Evolutionary conservation across 2,329 filamentous ascomycete species (phyloP).

Genomic region (Fusarium poae): DNA sequence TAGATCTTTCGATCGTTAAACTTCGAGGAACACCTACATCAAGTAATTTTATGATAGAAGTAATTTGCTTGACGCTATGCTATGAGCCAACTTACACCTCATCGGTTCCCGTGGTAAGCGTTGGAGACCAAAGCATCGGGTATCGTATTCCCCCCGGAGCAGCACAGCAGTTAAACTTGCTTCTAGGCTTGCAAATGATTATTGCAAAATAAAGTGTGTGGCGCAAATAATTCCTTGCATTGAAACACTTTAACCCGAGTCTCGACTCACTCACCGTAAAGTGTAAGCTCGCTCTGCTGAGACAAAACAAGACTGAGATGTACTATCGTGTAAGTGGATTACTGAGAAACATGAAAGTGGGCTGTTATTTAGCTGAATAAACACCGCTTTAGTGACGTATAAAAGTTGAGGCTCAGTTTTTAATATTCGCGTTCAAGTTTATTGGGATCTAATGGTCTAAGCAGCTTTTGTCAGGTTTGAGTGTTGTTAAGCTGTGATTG

Average conservation of each 20-base stretch:
- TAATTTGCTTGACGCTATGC: neutral
- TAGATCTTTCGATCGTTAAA: too few relatives aligned
- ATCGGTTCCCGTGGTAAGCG: neutral
- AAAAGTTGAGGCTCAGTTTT: conserved; percentile 2
- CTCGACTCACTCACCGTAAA: conserved; percentile 2
- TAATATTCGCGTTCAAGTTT: neutral
- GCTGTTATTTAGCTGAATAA: neutral
- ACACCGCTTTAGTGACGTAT: conserved; percentile 14
- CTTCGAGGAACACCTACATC: too few relatives aligned
- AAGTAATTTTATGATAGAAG: neutral
- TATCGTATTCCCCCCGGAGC: neutral
- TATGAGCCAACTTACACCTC: too few relatives aligned
- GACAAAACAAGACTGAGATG: neutral
- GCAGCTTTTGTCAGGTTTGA: neutral
- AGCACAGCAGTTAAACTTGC: neutral
- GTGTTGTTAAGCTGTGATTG: neutral
- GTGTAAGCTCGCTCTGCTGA: neutral
- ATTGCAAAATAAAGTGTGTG: too few relatives aligned
- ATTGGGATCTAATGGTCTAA: neutral
- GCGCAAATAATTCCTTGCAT: neutral
- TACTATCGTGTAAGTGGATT: neutral
- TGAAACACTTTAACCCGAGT: neutral
- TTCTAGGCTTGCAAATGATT: neutral
- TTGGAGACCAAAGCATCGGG: neutral
- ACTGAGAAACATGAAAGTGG: neutral